Evolutionary conservation across 2,329 filamentous ascomycete species (phyloP), one percentile per base, ranked within the genome.

Genomic region (Aspergillus pseudoviridinutans): DNA sequence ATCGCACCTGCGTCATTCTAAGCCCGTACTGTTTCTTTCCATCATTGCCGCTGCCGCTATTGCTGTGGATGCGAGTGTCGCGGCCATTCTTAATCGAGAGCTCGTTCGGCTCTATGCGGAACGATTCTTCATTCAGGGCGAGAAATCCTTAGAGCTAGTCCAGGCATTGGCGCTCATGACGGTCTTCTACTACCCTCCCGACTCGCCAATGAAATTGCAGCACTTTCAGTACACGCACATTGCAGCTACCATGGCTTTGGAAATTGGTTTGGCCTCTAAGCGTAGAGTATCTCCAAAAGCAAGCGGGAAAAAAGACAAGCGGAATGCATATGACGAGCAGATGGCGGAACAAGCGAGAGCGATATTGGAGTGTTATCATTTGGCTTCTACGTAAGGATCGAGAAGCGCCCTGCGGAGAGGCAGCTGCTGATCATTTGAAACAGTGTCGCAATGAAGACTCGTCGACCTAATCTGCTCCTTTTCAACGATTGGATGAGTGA

Each of bases 11-110:
- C 69, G 71, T 53, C 63, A 63, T 22, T 64, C 66, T 41, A 87
- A 84, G 67, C 89, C 89, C 1, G 79, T 84, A 2, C 77, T 92
- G 8, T 91, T 91, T 66, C 78, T 90, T n/a, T 80, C 88, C 29
- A 78, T 91, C 65, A 83, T 92, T 73, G 83, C 87, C 0, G 85
- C 84, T 8, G 82, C 87, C 4, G 82, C 86, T 4, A 84, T 83
- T 9, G 83, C 87, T 61, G 77, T 79, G 22, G 25, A 76, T 82
- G 56, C 65, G 4, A 67, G 71, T 2, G 63, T 82, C 4, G 78
- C 79, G 42, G 71, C 70, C 7, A 64, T 67, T 27, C 70, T 83
- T 41, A 80, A 80, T 54, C 76, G 76, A 42, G 80, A 83, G 62
- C 69, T 82, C 41, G 73, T 82, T 58, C 74, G 73, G 49, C 71